Base-by-base conservation (phyloP, 768 basidiomycete species). In the Calvatia gigantea region DNA sequence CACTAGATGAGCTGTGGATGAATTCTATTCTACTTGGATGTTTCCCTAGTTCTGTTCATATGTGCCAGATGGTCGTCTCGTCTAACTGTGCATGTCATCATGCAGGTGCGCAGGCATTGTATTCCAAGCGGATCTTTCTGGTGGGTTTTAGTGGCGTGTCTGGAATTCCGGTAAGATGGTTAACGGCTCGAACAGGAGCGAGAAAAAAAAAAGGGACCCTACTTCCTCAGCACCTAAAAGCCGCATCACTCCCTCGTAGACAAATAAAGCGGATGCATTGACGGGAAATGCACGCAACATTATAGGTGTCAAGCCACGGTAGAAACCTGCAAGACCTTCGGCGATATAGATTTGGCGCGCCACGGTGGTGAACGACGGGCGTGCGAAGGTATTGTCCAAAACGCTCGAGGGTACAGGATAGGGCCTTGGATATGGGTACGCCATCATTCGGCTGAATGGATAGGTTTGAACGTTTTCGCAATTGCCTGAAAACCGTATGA, bases 181-280 rank as follows among this genome's bases (percentile, higher is more conserved):
- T 6, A 28, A 25, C 50, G 54, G 50, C 25, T 19, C 32, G 61
- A 35, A 52, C 19, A 21, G 45, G 56, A 54, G 33, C 6, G 47
- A 58, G 56, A 41, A 39, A 55, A 54, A 51, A 17, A 53, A 32
- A 58, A 49, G 17, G 46, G 3, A 41, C n/a, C 57, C 3, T 61
- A 84, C 85, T 78, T 86, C 78, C 67, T 88, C 85, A 14, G 89
- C 86, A 33, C 81, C 84, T 48, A 87, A 62, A 25, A 73, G 53
- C 57, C 83, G 71, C 82, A 92, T 83, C 25, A 85, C 75, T 37
- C 82, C 85, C 70, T 91, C 89, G 67, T 88, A 92, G 2, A 90
- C 89, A 61, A 87, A 88, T 45, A 87, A 75, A 0, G 89, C 90
- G 45, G 82, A 86, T 0, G 89, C 88, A 66, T 92, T 92, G 0